Evolutionary conservation across 352 stramenopile genomes (phyloP).

Genomic region (Pythium plurisporium): DNA sequence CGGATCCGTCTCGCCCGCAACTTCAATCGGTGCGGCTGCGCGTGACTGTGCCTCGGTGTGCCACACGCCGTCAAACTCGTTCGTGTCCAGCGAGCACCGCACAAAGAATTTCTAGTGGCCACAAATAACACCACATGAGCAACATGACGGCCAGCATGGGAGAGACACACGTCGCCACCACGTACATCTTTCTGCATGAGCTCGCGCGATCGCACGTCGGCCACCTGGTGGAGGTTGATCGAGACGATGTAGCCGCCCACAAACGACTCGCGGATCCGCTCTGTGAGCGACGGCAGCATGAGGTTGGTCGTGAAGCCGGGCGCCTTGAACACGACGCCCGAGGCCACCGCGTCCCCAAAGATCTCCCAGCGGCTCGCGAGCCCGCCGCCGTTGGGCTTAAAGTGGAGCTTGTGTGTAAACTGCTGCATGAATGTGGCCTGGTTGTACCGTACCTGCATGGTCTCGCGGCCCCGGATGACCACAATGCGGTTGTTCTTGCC

Average conservation of each 20-base stretch:
- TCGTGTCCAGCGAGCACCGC: slow-evolving; percentile 78
- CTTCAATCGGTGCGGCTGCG: slow-evolving; percentile 38
- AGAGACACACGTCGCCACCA: no score
- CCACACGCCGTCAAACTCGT: slow-evolving; percentile 81
- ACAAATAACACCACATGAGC: slow-evolving; percentile 1
- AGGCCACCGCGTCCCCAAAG: slow-evolving; percentile 83
- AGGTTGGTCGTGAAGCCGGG: slow-evolving; percentile 77
- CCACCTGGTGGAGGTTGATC: slow-evolving; percentile 57
- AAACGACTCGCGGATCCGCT: slow-evolving; percentile 81
- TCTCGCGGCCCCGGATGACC: slow-evolving; percentile 70
- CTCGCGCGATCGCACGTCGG: slow-evolving; percentile 57
- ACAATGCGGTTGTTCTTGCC: slow-evolving; percentile 49
- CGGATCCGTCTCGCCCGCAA: slow-evolving; percentile 11
- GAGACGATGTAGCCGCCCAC: slow-evolving; percentile 77
- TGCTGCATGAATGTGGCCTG: slow-evolving; percentile 86
- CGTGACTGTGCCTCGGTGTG: slow-evolving; percentile 78
- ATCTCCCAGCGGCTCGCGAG: slow-evolving; percentile 79
- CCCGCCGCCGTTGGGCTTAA: slow-evolving; percentile 47
- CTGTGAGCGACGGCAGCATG: slow-evolving; percentile 68
- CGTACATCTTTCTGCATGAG: slow-evolving; percentile 47
- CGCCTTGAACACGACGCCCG: slow-evolving; percentile 79
- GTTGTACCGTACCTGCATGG: slow-evolving; percentile 79
- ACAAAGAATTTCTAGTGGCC: slow-evolving; percentile 64
- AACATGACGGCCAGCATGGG: no score
- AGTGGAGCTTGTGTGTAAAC: slow-evolving; percentile 83